Conservation (phyloP, 495 filamentous ascomycete species). For the Penicillium robsamsonii region DNA sequence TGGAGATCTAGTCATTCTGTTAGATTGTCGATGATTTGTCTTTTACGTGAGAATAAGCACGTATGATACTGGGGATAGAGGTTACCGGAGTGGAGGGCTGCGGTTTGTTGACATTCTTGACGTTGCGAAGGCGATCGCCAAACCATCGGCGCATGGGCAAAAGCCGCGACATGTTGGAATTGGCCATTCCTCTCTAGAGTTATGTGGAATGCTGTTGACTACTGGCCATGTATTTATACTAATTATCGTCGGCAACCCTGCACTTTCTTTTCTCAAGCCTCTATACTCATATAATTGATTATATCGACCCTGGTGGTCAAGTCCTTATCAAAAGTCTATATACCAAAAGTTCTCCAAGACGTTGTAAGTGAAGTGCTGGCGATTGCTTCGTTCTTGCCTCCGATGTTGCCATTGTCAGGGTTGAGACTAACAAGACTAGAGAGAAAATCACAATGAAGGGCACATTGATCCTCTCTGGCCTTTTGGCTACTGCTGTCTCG, state of each 20-base stretch:
- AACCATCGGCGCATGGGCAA: slow-evolving; percentile 1
- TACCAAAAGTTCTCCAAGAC: background rate
- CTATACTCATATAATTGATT: background rate
- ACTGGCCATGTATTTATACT: slow-evolving; percentile 23
- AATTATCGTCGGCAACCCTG: background rate
- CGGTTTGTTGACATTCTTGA: slow-evolving; percentile 22
- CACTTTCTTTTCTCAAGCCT: slow-evolving; percentile 6
- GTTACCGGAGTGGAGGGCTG: background rate
- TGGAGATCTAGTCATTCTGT: background rate
- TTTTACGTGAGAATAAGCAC: background rate
- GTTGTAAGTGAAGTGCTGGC: slow-evolving; percentile 2
- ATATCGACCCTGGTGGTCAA: slow-evolving; percentile 25
- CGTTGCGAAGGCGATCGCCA: slow-evolving; percentile 20
- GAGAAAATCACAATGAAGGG: slow-evolving; percentile 41
- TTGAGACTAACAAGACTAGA: slow-evolving; percentile 6
- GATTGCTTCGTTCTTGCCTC: background rate
- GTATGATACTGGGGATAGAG: background rate
- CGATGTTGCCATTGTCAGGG: background rate
- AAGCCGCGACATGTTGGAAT: slow-evolving; percentile 17
- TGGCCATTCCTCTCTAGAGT: slow-evolving; percentile 25
- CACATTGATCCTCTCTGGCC: slow-evolving; percentile 27
- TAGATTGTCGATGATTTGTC: background rate
- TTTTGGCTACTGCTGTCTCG: slow-evolving; percentile 40
- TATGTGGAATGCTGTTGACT: slow-evolving; percentile 16
- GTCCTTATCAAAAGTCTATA: slow-evolving; percentile 14